phyloP scores from a whole-genome alignment of 2,329 filamentous ascomycete genomes.

The Stachybotrys elegans region DNA sequence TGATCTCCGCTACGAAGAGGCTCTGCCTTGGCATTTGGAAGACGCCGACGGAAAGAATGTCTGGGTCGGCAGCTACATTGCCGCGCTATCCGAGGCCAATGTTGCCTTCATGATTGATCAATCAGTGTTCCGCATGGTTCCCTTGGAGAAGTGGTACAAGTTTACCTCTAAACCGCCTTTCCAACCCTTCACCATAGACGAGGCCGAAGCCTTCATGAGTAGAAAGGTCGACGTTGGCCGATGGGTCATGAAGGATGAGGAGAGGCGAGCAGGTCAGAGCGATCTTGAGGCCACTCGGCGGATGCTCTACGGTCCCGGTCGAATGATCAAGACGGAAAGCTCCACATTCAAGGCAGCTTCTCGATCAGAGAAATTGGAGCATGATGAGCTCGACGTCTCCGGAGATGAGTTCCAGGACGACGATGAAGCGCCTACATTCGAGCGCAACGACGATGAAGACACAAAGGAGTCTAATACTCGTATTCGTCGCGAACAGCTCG shows the following conservation, averaged over 20 bases:
- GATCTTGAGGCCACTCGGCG: constrained; percentile 56
- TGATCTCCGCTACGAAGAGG: constrained; percentile 84
- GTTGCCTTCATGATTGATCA: constrained; percentile 72
- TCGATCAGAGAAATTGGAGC: constrained; percentile 62
- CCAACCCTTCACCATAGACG: constrained; percentile 71
- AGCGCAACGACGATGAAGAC: constrained; percentile 78
- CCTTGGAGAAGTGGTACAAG: constrained; percentile 92
- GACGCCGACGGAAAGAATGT: constrained; percentile 94
- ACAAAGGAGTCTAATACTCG: constrained; percentile 65
- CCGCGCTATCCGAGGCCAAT: constrained; percentile 78
- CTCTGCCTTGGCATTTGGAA: constrained; percentile 92
- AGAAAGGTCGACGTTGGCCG: constrained; percentile 71
- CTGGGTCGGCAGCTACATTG: constrained; percentile 89
- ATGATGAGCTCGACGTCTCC: constrained; percentile 63
- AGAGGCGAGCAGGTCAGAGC: constrained; percentile 50
- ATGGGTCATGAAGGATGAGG: constrained; percentile 71
- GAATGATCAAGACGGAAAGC: constrained; percentile 64
- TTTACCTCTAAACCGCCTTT: constrained; percentile 79
- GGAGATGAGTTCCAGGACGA: constrained; percentile 81
- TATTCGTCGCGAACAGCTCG: constrained; percentile 76
- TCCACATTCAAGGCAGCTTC: constrained; percentile 56
- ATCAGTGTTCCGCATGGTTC: constrained; percentile 74
- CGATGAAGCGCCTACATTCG: constrained; percentile 72
- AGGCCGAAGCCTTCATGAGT: constrained; percentile 78
- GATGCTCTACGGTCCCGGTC: constrained; percentile 46